phyloP scores from a whole-genome alignment of 2,329 filamentous ascomycete species.

The Aspergillus viridinutans region DNA sequence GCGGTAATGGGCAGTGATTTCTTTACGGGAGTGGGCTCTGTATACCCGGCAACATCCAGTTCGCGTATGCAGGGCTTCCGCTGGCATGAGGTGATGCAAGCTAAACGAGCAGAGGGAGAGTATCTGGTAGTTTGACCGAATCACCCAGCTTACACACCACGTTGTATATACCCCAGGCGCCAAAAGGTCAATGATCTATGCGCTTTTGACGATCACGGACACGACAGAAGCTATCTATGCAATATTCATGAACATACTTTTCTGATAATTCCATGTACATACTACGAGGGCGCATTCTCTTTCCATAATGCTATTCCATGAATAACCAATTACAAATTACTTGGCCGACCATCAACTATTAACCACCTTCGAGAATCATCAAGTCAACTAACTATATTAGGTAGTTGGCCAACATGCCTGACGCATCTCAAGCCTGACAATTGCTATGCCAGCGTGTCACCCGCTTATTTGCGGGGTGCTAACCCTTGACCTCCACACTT shows the following conservation, averaged over 20 bases:
- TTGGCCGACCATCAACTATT: neutral
- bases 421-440: neutral
- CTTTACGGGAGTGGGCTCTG: conserved; percentile 2
- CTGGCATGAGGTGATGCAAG: conserved; percentile 36
- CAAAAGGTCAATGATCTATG: neutral
- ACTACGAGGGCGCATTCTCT: neutral
- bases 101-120: conserved; percentile 34
- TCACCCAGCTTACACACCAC: neutral
- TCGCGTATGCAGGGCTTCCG: conserved; percentile 28
- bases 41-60: neutral
- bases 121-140: conserved; percentile 35
- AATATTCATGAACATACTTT: neutral
- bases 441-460: conserved; percentile 9
- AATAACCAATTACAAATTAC: neutral
- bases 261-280: neutral
- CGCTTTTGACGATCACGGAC: neutral
- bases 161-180: neutral
- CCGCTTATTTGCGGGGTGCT: conserved; percentile 12
- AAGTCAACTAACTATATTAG: neutral
- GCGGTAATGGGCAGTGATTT: neutral
- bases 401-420: neutral
- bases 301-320: neutral
- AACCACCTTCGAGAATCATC: neutral
- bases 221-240: neutral
- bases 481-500: neutral